These are phyloP conservation scores for Albugo candida DNA, from an alignment of 352 stramenopile species.

Conservation along the genomic window DNA sequence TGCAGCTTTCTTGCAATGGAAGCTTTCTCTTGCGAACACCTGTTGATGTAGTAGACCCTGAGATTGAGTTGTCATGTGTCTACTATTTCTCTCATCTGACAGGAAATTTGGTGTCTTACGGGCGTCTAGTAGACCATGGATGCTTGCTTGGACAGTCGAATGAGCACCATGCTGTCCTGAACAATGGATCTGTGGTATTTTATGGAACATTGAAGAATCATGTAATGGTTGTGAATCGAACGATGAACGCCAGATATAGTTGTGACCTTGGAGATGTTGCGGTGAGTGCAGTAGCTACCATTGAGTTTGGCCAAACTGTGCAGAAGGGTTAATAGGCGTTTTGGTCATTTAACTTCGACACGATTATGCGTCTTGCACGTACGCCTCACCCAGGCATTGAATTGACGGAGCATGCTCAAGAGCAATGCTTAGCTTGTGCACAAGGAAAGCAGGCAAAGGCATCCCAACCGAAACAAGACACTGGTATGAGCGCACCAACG, in stretches of 20 bases:
- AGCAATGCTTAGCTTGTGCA: not conserved
- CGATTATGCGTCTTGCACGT: not conserved
- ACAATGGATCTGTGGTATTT: not conserved
- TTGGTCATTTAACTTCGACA: not conserved
- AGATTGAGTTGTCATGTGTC: no score
- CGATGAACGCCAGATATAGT: no score
- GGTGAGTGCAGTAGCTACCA: no score
- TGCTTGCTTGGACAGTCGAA: not conserved
- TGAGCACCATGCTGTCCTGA: not conserved
- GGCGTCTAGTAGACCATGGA: no score
- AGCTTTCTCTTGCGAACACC: not conserved
- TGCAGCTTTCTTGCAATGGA: no score
- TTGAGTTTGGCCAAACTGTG: not conserved
- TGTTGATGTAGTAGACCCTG: not conserved
- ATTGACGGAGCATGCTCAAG: not conserved
- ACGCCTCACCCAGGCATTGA: not conserved
- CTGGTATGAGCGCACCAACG: no score
- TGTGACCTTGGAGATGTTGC: no score
- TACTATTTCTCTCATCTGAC: no score
- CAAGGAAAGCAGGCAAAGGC: not conserved
- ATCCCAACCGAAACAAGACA: no score
- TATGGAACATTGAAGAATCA: not conserved
- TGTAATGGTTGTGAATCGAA: not conserved
- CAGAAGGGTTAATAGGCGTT: not conserved
- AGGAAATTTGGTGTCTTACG: no score